A percentile compares a stretch with the other conserved stretches of the same genome.
Conservation (phyloP, 192 early-diverging fungal species). For the Podila epicladia region DNA sequence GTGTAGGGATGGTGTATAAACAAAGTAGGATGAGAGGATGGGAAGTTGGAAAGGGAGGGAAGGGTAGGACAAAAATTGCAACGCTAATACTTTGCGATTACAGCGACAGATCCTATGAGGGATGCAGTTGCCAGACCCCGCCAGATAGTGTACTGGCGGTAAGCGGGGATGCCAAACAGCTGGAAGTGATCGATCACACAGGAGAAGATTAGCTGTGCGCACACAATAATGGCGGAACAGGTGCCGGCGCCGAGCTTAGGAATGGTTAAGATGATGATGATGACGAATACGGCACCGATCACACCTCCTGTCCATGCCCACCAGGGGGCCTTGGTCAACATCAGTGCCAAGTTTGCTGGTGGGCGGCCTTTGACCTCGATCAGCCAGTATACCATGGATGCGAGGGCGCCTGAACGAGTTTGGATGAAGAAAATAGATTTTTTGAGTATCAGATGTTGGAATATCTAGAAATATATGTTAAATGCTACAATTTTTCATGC, state of each 20-base stretch:
- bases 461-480: neutral
- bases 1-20: neutral
- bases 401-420: slow-evolving; percentile 23
- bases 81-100: slow-evolving; percentile 54
- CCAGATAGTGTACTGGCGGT: slow-evolving; percentile 52
- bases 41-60: neutral
- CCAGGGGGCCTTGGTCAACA: slow-evolving; percentile 52
- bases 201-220: slow-evolving; percentile 59
- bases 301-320: slow-evolving; percentile 64
- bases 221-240: slow-evolving; percentile 59
- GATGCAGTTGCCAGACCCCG: slow-evolving; percentile 57
- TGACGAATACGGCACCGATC: slow-evolving; percentile 54
- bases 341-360: slow-evolving; percentile 25
- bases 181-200: slow-evolving; percentile 64
- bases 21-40: neutral
- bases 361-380: slow-evolving; percentile 44
- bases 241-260: slow-evolving; percentile 63
- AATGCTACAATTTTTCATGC: neutral
- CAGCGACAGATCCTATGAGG: slow-evolving; percentile 55
- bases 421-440: neutral
- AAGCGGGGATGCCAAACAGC: slow-evolving; percentile 51
- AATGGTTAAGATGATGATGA: slow-evolving; percentile 59
- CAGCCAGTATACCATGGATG: slow-evolving; percentile 37
- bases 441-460: neutral
- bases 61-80: neutral